phyloP scores from a whole-genome alignment of 208 protist species.

The Angomonas ambiguus region DNA sequence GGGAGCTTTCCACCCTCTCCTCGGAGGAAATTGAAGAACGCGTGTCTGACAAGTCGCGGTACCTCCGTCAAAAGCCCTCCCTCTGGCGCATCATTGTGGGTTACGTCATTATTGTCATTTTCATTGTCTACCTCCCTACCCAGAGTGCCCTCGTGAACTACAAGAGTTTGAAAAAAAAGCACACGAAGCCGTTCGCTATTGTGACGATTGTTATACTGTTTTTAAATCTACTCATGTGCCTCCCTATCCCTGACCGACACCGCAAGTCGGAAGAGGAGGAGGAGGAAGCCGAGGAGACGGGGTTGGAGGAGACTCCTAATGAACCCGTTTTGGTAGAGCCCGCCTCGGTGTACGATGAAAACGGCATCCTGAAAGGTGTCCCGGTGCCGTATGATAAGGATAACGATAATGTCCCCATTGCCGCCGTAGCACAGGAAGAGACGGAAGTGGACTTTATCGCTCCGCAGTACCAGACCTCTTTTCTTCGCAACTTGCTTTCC shows the following conservation, averaged over 20 bases:
- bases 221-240: slow-evolving; percentile 21
- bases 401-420: not conserved
- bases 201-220: slow-evolving; percentile 23
- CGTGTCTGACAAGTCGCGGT: slow-evolving; percentile 27
- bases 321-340: no score
- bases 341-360: no score
- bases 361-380: no score
- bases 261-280: not conserved
- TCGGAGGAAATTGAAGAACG: slow-evolving; percentile 31
- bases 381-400: not conserved
- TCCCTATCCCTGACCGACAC: slow-evolving; percentile 16
- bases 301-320: not conserved
- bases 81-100: slow-evolving; percentile 46
- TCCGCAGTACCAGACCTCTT: slow-evolving; percentile 49
- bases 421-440: slow-evolving; percentile 11
- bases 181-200: slow-evolving; percentile 28
- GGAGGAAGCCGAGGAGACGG: not conserved
- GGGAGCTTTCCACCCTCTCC: slow-evolving; percentile 25
- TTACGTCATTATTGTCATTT: slow-evolving; percentile 40
- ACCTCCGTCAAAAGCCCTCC: slow-evolving; percentile 49
- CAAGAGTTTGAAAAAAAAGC: slow-evolving; percentile 13
- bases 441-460: slow-evolving; percentile 52
- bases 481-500: slow-evolving; percentile 39
- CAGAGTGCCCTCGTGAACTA: slow-evolving; percentile 43
- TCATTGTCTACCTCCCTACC: slow-evolving; percentile 47